Conservation (phyloP, 768 basidiomycete genomes). For the Leucosporidium scottii region DNA sequence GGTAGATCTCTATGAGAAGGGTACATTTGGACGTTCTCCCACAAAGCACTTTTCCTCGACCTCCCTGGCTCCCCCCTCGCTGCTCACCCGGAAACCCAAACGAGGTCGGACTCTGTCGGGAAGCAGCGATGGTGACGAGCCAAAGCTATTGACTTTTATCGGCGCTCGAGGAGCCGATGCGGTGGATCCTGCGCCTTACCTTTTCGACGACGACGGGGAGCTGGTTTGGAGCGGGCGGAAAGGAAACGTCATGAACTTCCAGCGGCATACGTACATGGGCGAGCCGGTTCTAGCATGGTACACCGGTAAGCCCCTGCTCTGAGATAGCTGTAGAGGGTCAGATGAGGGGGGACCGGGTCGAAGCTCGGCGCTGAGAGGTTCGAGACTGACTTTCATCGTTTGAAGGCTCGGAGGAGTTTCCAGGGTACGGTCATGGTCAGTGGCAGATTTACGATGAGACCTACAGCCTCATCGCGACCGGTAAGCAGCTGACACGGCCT, state of each 20-base stretch:
- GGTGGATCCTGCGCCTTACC: constrained; percentile 1
- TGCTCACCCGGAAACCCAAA: neutral
- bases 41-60: neutral
- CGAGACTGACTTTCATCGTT: too few species aligned
- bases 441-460: too few species aligned
- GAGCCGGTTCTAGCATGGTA: constrained; percentile 34
- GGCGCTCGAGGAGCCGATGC: constrained; percentile 5
- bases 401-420: neutral
- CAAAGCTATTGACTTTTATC: neutral
- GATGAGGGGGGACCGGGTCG: too few species aligned
- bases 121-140: too few species aligned
- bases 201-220: constrained; percentile 20
- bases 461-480: too few species aligned
- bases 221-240: neutral
- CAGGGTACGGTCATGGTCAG: neutral
- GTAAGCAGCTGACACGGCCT: neutral
- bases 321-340: too few species aligned
- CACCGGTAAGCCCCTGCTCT: constrained; percentile 14
- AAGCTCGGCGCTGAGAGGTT: too few species aligned
- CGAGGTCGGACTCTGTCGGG: too few species aligned
- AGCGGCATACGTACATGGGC: constrained; percentile 4
- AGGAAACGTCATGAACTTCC: neutral
- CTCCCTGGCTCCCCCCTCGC: neutral
- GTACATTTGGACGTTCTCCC: neutral
- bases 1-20: neutral